These are phyloP conservation scores for Daldinia loculata DNA, from an alignment of 495 filamentous ascomycete species.

Conservation along the genomic window DNA sequence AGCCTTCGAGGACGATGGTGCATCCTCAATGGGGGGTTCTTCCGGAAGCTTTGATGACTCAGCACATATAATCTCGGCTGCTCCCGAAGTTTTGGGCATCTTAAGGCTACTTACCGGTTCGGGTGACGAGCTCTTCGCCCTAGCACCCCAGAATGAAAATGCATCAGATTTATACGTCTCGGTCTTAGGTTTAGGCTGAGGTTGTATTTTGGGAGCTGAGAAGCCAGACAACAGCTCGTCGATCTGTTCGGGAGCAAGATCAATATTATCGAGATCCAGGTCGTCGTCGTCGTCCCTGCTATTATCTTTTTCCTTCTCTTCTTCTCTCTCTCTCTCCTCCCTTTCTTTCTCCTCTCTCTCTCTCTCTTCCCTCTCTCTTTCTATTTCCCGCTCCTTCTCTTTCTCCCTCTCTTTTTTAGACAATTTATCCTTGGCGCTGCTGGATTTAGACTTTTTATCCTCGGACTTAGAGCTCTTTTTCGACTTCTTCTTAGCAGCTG, in stretches of 20 bases:
- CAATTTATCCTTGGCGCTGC: constrained; percentile 35
- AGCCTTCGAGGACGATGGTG: constrained; percentile 46
- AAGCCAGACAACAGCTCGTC: constrained; percentile 45
- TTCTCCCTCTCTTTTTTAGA: constrained; percentile 36
- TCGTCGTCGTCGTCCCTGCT: constrained; percentile 45
- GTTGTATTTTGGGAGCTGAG: constrained; percentile 38
- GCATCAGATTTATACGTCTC: constrained; percentile 41
- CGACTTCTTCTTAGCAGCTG: constrained; percentile 51
- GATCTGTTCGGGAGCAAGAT: constrained; percentile 53
- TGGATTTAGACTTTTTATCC: constrained; percentile 44
- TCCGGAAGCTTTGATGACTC: constrained; percentile 54
- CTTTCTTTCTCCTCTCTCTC: constrained; percentile 18
- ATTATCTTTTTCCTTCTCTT: constrained; percentile 20
- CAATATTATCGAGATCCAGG: constrained; percentile 47
- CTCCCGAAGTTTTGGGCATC: constrained; percentile 20
- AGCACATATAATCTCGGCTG: constrained; percentile 50
- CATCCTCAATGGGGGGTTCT: constrained; percentile 46
- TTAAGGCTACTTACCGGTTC: constrained; percentile 35
- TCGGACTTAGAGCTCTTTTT: constrained; percentile 52
- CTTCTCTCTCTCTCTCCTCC: constrained; percentile 21
- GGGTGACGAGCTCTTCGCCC: constrained; percentile 46
- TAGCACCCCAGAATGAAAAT: constrained; percentile 60
- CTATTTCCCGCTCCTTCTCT: constrained; percentile 24
- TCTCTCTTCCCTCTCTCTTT: constrained; percentile 34
- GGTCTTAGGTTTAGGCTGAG: constrained; percentile 30